Conservation (phyloP, 2,329 filamentous ascomycete species). For the Emericellopsis atlantica region DNA sequence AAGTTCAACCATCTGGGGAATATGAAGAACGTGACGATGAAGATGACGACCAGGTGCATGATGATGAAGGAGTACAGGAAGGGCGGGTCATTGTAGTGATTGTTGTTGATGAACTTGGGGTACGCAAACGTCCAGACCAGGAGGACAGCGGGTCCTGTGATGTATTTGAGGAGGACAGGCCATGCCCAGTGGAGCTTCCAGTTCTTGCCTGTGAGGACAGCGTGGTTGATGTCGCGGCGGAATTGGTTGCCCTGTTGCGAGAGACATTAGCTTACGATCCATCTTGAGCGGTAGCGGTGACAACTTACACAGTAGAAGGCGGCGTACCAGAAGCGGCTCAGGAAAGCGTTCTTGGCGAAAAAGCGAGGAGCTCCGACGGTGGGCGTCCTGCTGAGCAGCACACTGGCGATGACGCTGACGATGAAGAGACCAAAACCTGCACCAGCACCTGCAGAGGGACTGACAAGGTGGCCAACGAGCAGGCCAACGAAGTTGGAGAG, state of each 20-base stretch:
- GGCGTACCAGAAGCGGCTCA: slow-evolving; percentile 33
- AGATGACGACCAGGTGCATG: slow-evolving; percentile 23
- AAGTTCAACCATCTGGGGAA: slow-evolving; percentile 32
- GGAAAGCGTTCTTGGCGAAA: slow-evolving; percentile 22
- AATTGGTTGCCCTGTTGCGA: slow-evolving; percentile 35
- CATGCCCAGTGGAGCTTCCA: slow-evolving; percentile 36
- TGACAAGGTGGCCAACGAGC: slow-evolving; percentile 31
- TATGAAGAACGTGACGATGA: slow-evolving; percentile 28
- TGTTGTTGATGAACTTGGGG: slow-evolving; percentile 21
- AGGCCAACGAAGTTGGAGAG: slow-evolving; percentile 39
- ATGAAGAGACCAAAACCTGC: slow-evolving; percentile 40
- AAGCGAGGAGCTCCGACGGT: slow-evolving; percentile 19
- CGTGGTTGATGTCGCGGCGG: slow-evolving; percentile 33
- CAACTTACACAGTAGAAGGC: slow-evolving; percentile 36
- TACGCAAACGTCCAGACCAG: slow-evolving; percentile 35
- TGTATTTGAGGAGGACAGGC: slow-evolving; percentile 28
- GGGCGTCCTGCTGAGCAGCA: slow-evolving; percentile 28
- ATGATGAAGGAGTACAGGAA: slow-evolving; percentile 27
- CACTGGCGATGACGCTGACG: slow-evolving; percentile 21
- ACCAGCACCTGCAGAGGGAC: slow-evolving; percentile 30
- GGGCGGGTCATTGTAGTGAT: slow-evolving; percentile 22
- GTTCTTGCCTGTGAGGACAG: slow-evolving; percentile 32
- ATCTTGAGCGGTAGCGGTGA: not conserved
- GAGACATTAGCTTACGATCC: not conserved
- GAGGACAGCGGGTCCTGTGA: slow-evolving; percentile 28